Percentiles rank a stretch among this genome's conserved stretches.
phyloP scores from a whole-genome alignment of 768 basidiomycete genomes.

The Suillus fuscotomentosus region DNA sequence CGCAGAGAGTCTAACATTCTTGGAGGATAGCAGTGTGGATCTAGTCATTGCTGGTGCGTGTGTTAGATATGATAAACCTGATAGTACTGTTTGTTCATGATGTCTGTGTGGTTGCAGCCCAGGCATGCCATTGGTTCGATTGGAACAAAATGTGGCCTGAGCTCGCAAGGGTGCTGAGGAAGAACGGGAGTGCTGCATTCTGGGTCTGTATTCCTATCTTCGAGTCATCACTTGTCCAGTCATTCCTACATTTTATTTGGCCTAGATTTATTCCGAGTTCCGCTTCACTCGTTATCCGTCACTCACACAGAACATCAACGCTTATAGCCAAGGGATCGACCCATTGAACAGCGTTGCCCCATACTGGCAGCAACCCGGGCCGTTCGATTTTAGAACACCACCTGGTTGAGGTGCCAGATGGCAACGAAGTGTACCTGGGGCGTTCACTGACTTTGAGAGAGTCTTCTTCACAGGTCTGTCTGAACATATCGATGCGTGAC shows the following conservation, averaged over 20 bases:
- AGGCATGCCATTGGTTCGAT: conserved; percentile 83
- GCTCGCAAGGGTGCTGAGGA: conserved; percentile 54
- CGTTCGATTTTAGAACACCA: conserved; percentile 69
- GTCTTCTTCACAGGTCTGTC: conserved; percentile 58
- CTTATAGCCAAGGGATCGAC: conserved; percentile 57
- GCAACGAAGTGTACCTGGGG: conserved; percentile 35
- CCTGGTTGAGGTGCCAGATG: conserved; percentile 64
- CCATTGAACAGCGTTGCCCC: conserved; percentile 54
- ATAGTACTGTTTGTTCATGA: too few relatives aligned
- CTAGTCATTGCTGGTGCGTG: conserved; percentile 61
- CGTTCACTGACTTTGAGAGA: conserved; percentile 44
- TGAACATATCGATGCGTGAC: background rate
- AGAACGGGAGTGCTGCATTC: conserved; percentile 66
- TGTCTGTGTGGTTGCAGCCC: conserved; percentile 43
- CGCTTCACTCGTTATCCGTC: conserved; percentile 57
- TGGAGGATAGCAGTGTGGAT: conserved; percentile 58
- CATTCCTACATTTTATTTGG: background rate
- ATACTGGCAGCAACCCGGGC: conserved; percentile 79
- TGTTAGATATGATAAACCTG: too few relatives aligned
- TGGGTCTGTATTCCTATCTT: conserved; percentile 49
- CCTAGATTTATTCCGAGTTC: conserved; percentile 66
- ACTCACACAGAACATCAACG: conserved; percentile 57
- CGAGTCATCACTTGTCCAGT: background rate
- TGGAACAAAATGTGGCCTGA: conserved; percentile 72
- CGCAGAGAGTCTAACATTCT: conserved; percentile 54